These are phyloP conservation scores for Coniochaeta prunicola DNA, from an alignment of 2,329 filamentous ascomycete genomes.

Conservation along the genomic window DNA sequence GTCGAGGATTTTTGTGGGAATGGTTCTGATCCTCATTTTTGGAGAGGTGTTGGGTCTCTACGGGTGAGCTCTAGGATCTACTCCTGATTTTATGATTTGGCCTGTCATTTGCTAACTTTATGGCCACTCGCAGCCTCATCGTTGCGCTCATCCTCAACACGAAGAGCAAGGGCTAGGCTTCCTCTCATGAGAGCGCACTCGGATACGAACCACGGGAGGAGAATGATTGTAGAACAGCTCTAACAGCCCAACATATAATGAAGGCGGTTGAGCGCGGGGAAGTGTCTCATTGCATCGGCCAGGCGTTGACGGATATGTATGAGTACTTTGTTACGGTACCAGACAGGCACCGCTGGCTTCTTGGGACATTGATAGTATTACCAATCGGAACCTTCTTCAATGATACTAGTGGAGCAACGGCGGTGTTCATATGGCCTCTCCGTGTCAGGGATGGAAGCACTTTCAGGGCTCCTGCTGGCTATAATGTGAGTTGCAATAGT, in stretches of 20 bases:
- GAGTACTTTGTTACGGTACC: not conserved
- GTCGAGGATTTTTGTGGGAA: slow-evolving; percentile 92
- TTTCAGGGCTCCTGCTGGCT: not conserved
- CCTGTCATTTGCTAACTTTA: slow-evolving; percentile 12
- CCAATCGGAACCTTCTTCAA: not conserved
- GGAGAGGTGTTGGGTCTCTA: slow-evolving; percentile 96
- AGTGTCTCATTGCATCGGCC: not conserved
- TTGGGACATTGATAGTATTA: not conserved
- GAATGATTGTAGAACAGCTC: not conserved
- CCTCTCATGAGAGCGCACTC: not conserved
- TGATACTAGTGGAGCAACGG: no score
- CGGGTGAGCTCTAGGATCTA: slow-evolving; percentile 54
- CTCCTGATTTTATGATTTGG: not conserved
- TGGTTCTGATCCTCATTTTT: slow-evolving; percentile 98
- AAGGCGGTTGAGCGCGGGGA: not conserved
- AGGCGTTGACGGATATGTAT: slow-evolving; percentile 1
- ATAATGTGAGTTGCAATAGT: not conserved
- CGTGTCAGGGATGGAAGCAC: not conserved
- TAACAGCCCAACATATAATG: not conserved
- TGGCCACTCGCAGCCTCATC: slow-evolving; percentile 57
- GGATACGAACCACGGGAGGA: not conserved
- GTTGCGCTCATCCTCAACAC: slow-evolving; percentile 92
- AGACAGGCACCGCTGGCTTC: not conserved
- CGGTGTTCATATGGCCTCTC: no score
- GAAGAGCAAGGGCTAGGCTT: slow-evolving; percentile 57